Base-by-base conservation (phyloP, 1,284 basidiomycete genomes). In the Cryptococcus sp. region DNA sequence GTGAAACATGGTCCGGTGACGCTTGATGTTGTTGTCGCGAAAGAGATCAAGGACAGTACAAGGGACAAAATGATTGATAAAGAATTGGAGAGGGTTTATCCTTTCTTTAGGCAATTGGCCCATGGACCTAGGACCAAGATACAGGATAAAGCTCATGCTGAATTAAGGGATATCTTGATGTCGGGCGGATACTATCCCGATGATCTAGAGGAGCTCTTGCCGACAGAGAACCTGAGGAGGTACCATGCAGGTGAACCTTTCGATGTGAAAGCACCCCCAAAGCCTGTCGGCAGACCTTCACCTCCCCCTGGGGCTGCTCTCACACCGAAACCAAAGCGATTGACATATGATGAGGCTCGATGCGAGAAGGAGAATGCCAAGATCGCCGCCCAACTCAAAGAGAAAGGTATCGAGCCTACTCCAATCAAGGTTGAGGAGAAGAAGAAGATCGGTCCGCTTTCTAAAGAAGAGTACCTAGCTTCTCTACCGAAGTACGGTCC, bases 41-140 rank as follows among this genome's bases (percentile, higher is more conserved):
- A 50, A 3, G 58, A 60, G 14, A 54, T 60, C 34, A 57, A 58
- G 32, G 48, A 60, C n/a, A 59, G 53, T 31, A 39, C 49, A 48
- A 28, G 57, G 7, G 52, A 69, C 34, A 48, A 37, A 11, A 55
- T 63, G 45, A 21, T 66, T 19, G 55, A 69, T 18, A 49, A 59
- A 32, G 55, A 61, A 19, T 9, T 22, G 7, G 13, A 43, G 13
- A 16, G 21, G 13, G 16, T n/a, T n/a, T 63, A 57, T 46, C 63
- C 63, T 1, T 67, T 59, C 48, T 45, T 69, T 49, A 60, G 60
- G 45, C 60, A 66, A 42, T 41, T 66, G 14, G 66, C 66, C 53
- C 62, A 67, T 28, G 67, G 67, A 16, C 67, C 67, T n/a, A 54
- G 54, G 49, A 67, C 65, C 13, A 69, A 67, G 48, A 50, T 62